These are phyloP conservation scores for Aspergillus asperescens DNA, from an alignment of 495 filamentous ascomycete species.

Conservation along the genomic window DNA sequence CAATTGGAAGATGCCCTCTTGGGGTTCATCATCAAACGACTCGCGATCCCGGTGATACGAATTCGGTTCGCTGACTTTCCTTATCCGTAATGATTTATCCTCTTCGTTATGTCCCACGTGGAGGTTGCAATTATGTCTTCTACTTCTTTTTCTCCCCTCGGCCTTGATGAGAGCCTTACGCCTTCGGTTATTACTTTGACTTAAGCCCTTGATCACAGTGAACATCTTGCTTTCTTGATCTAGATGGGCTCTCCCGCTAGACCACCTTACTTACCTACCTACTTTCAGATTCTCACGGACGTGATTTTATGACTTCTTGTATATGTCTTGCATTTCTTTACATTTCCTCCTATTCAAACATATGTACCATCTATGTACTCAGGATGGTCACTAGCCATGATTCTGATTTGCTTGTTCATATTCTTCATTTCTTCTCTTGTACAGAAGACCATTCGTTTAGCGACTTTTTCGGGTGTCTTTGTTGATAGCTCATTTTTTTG, in stretches of 20 bases:
- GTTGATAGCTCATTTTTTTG: neutral
- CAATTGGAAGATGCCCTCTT: slow-evolving; percentile 34
- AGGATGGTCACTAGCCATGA: too few species aligned
- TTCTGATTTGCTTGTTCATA: too few species aligned
- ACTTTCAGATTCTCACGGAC: slow-evolving; percentile 2
- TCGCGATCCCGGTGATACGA: slow-evolving; percentile 27
- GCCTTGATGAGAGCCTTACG: neutral
- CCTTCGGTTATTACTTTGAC: neutral
- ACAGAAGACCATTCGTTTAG: slow-evolving; percentile 12
- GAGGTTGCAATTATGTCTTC: slow-evolving; percentile 16
- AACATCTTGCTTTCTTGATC: neutral
- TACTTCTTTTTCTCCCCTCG: neutral
- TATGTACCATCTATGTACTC: too few species aligned
- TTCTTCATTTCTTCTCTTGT: neutral
- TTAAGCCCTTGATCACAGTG: neutral
- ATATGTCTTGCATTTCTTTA: neutral
- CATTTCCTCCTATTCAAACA: neutral
- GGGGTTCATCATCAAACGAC: slow-evolving; percentile 26
- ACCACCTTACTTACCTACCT: neutral
- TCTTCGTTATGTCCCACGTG: slow-evolving; percentile 22
- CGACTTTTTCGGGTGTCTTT: slow-evolving; percentile 2
- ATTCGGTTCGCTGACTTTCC: neutral
- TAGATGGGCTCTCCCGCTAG: neutral
- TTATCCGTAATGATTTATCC: slow-evolving; percentile 15
- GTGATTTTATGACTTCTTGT: neutral